These are phyloP conservation scores for Candolleomyces eurysporus DNA, from an alignment of 768 basidiomycete genomes.

Conservation along the genomic window DNA sequence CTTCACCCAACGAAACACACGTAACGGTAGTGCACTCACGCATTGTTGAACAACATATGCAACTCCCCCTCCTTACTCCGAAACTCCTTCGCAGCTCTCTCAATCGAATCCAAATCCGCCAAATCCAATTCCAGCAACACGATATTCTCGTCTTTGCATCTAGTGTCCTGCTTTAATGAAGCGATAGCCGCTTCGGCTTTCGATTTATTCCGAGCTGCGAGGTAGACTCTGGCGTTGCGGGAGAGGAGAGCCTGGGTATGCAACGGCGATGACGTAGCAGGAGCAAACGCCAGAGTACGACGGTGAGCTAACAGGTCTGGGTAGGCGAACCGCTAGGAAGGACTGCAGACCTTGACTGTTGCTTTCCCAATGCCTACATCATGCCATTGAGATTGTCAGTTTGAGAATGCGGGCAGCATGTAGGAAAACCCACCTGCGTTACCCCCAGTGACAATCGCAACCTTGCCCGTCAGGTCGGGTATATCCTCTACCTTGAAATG, in stretches of 20 bases:
- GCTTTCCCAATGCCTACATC: constrained; percentile 8
- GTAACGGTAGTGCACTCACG: constrained; percentile 22
- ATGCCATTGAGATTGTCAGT: neutral
- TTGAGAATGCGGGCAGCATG: neutral
- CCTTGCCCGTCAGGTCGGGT: constrained; percentile 49
- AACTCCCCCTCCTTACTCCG: constrained; percentile 37
- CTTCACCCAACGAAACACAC: constrained; percentile 9
- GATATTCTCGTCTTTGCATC: constrained; percentile 30
- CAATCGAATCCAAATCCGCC: constrained; percentile 40
- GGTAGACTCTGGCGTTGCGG: constrained; percentile 51
- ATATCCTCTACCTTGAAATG: constrained; percentile 44
- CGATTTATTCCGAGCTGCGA: constrained; percentile 38
- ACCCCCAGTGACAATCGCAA: constrained; percentile 39
- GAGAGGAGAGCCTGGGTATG: constrained; percentile 33
- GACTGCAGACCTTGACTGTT: constrained; percentile 8
- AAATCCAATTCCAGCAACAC: constrained; percentile 46
- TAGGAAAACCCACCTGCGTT: constrained; percentile 27
- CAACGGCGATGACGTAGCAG: neutral
- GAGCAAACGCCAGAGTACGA: neutral
- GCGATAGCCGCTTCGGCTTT: constrained; percentile 39
- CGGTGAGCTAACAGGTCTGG: neutral
- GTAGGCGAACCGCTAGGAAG: too few species aligned
- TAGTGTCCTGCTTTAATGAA: constrained; percentile 38
- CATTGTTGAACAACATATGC: constrained; percentile 51
- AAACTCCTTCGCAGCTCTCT: constrained; percentile 39